A percentile compares a stretch with the other conserved stretches of the same genome.
These are phyloP conservation scores for Penicillium salamii DNA, from an alignment of 495 filamentous ascomycete genomes.

Conservation along the genomic window DNA sequence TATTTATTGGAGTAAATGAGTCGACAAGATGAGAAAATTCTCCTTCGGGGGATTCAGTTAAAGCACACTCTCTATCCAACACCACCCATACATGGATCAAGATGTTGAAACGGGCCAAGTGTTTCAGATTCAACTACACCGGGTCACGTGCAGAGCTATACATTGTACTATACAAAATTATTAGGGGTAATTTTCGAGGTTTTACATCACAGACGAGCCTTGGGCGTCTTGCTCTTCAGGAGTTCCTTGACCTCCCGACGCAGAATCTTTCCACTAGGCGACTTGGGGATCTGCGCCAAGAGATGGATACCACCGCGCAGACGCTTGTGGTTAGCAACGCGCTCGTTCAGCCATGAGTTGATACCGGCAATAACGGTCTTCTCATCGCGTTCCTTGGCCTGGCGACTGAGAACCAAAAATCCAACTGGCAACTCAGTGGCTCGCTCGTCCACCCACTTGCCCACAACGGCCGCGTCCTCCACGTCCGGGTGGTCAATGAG, in stretches of 20 bases:
- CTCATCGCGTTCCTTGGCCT: conserved; percentile 29
- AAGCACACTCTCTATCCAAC: neutral
- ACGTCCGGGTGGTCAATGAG: conserved; percentile 64
- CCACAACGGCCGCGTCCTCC: conserved; percentile 71
- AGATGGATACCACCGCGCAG: conserved; percentile 73
- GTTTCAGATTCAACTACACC: neutral
- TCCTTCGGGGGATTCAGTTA: neutral
- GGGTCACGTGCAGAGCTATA: neutral
- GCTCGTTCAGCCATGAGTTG: conserved; percentile 41
- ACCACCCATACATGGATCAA: neutral
- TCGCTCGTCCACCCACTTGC: conserved; percentile 55
- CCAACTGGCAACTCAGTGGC: conserved; percentile 73
- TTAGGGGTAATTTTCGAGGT: too few species aligned
- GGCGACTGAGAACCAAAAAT: conserved; percentile 57
- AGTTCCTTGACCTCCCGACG: conserved; percentile 55
- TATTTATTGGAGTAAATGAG: too few species aligned
- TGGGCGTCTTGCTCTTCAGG: conserved; percentile 18
- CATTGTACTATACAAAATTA: too few species aligned
- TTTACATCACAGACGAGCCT: conserved; percentile 12
- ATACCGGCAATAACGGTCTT: conserved; percentile 27
- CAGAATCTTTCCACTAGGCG: conserved; percentile 75
- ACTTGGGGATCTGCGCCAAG: conserved; percentile 73
- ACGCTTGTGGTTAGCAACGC: conserved; percentile 63
- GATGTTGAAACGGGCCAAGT: too few species aligned
- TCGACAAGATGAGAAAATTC: too few species aligned